phyloP scores from a whole-genome alignment of 164 flowering plant species.

The Piper betle region DNA sequence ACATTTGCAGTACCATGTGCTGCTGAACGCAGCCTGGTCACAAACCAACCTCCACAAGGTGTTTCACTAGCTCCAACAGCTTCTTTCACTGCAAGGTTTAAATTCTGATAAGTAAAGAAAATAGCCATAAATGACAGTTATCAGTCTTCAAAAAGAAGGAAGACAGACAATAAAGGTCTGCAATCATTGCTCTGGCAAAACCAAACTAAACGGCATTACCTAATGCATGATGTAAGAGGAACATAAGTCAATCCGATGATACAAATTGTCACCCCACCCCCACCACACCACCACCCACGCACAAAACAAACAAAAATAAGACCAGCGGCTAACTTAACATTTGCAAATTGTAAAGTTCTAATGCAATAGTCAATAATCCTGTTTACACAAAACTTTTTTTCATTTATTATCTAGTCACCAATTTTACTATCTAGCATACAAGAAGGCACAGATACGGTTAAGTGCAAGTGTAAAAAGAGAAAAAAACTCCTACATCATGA shows the following conservation, averaged over 20 bases:
- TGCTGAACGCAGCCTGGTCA: conserved; percentile 85
- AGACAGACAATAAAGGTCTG: not conserved
- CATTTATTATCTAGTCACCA: not conserved
- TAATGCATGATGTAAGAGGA: not conserved
- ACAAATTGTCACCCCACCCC: too few species aligned
- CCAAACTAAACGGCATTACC: not conserved
- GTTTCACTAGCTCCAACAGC: conserved; percentile 95
- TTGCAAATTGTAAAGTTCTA: not conserved
- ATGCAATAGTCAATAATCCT: not conserved
- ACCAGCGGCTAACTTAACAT: not conserved
- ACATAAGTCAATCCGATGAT: not conserved
- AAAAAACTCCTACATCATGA: not conserved
- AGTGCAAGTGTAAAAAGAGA: not conserved
- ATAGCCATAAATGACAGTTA: not conserved
- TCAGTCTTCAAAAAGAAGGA: not conserved
- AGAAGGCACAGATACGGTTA: too few species aligned
- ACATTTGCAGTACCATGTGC: conserved; percentile 85
- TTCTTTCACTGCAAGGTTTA: conserved; percentile 55
- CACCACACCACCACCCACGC: too few species aligned
- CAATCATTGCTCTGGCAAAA: not conserved
- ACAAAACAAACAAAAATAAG: too few species aligned
- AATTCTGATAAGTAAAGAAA: not conserved
- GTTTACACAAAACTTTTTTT: too few species aligned
- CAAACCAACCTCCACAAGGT: conserved; percentile 90
- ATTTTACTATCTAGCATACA: not conserved